Evolutionary conservation across 176 grass and related monocot genomes (phyloP).

Genomic region (Lolium perenne): DNA sequence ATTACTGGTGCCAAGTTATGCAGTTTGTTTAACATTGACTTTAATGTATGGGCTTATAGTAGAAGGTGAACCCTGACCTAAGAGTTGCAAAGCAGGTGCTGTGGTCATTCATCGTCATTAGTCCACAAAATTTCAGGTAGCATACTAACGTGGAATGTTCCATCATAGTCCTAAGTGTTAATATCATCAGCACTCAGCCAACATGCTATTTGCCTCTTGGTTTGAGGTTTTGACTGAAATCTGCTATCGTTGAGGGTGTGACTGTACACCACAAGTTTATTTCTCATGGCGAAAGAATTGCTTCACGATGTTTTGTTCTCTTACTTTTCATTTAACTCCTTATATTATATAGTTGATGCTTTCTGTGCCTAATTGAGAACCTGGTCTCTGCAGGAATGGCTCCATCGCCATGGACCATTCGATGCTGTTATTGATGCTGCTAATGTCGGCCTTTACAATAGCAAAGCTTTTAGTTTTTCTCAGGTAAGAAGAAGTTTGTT

Average conservation of each 20-base stretch:
- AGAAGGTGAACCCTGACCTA: not conserved
- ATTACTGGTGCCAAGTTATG: not conserved
- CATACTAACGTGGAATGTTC: too few species aligned
- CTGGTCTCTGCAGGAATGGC: conserved; percentile 62
- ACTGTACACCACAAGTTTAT: not conserved
- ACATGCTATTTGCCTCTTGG: not conserved
- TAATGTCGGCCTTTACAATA: conserved; percentile 78
- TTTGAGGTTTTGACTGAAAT: not conserved
- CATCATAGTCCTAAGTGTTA: not conserved
- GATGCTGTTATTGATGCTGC: conserved; percentile 89
- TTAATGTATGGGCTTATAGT: not conserved
- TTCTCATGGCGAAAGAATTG: not conserved
- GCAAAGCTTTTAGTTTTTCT: conserved; percentile 69
- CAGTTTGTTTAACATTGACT: not conserved
- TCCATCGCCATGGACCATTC: conserved; percentile 73
- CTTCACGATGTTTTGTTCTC: not conserved
- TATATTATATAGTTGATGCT: not conserved
- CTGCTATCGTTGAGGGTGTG: not conserved
- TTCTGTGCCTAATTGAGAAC: conserved; percentile 33
- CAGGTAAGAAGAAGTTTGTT: conserved; percentile 54
- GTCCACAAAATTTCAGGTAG: not conserved
- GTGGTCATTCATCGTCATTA: not conserved
- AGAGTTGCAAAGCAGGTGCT: not conserved
- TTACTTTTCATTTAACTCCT: conserved; percentile 8
- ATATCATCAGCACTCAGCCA: not conserved